These are phyloP conservation scores for Alectoria sarmentosa DNA, from an alignment of 495 filamentous ascomycete genomes.

Conservation along the genomic window DNA sequence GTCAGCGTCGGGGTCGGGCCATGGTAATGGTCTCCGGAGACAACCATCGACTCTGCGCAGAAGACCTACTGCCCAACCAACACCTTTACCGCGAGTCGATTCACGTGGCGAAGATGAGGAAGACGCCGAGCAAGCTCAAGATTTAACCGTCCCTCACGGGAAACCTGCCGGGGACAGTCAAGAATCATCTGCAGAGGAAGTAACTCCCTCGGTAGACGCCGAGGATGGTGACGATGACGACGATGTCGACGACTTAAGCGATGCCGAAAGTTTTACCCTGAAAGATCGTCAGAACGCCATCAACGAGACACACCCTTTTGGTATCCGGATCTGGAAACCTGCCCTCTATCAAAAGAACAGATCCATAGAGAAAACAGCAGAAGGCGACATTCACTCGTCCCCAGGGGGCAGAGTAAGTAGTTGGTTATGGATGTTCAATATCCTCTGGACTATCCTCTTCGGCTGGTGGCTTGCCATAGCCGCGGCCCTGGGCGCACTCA, in stretches of 20 bases:
- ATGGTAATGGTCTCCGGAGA: constrained; percentile 28
- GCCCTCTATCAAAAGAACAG: constrained; percentile 96
- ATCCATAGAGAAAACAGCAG: constrained; percentile 91
- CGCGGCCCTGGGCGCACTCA: constrained; percentile 60
- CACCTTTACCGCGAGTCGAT: constrained; percentile 51
- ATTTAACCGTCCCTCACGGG: neutral
- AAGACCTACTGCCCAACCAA: constrained; percentile 52
- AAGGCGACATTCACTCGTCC: constrained; percentile 94
- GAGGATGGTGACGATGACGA: constrained; percentile 44
- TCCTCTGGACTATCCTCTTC: constrained; percentile 85
- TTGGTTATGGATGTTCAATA: constrained; percentile 78
- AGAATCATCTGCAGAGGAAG: constrained; percentile 29
- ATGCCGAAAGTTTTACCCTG: constrained; percentile 68
- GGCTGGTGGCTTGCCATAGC: constrained; percentile 94
- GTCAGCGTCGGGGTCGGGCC: constrained; percentile 24
- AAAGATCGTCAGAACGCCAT: constrained; percentile 97
- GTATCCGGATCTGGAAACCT: constrained; percentile 98
- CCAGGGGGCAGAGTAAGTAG: constrained; percentile 81
- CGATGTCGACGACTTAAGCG: constrained; percentile 58
- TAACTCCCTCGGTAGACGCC: constrained; percentile 29
- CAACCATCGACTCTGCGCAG: constrained; percentile 66
- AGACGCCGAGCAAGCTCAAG: constrained; percentile 31
- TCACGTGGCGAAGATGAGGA: constrained; percentile 46
- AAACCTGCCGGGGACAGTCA: constrained; percentile 23
- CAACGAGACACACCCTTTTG: constrained; percentile 97